Evolutionary conservation across 2,329 filamentous ascomycete species (phyloP).

Genomic region (Aureobasidium zeae): DNA sequence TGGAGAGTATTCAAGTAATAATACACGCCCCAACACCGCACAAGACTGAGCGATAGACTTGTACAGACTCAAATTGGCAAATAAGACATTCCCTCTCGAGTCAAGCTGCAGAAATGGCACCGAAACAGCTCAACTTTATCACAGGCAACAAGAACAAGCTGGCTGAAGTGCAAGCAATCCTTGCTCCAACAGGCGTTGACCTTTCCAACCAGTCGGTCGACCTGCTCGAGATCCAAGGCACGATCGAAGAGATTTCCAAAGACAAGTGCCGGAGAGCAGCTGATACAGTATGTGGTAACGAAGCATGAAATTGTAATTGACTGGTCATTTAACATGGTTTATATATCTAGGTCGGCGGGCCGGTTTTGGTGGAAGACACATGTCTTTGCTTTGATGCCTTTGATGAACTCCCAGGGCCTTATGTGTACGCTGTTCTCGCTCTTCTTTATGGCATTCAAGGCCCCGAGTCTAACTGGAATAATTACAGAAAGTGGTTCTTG

Average conservation of each 20-base stretch:
- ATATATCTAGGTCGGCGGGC: slow-evolving; percentile 59
- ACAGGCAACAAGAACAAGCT: slow-evolving; percentile 95
- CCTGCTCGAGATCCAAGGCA: slow-evolving; percentile 82
- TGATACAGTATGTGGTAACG: slow-evolving; percentile 49
- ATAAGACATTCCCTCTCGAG: background rate
- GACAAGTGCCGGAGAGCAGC: slow-evolving; percentile 83
- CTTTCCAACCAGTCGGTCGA: slow-evolving; percentile 69
- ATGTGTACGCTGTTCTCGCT: slow-evolving; percentile 58
- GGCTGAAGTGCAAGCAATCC: slow-evolving; percentile 76
- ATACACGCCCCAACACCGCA: no score
- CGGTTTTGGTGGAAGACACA: slow-evolving; percentile 92
- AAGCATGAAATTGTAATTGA: background rate
- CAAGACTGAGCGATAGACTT: no score
- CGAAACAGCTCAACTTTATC: slow-evolving; percentile 73
- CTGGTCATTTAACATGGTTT: background rate
- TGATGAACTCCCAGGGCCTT: slow-evolving; percentile 84
- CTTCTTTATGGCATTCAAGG: no score
- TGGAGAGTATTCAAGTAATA: no score
- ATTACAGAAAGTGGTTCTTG: slow-evolving; percentile 83
- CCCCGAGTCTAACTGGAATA: slow-evolving; percentile 2
- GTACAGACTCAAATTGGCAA: background rate
- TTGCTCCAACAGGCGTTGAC: slow-evolving; percentile 55
- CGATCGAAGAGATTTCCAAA: slow-evolving; percentile 78
- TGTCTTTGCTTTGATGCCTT: slow-evolving; percentile 87
- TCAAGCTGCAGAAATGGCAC: slow-evolving; percentile 28